A percentile compares a stretch with the other conserved stretches of the same genome.
phyloP scores from a whole-genome alignment of 352 stramenopile genomes.

The Phytophthora rubi region DNA sequence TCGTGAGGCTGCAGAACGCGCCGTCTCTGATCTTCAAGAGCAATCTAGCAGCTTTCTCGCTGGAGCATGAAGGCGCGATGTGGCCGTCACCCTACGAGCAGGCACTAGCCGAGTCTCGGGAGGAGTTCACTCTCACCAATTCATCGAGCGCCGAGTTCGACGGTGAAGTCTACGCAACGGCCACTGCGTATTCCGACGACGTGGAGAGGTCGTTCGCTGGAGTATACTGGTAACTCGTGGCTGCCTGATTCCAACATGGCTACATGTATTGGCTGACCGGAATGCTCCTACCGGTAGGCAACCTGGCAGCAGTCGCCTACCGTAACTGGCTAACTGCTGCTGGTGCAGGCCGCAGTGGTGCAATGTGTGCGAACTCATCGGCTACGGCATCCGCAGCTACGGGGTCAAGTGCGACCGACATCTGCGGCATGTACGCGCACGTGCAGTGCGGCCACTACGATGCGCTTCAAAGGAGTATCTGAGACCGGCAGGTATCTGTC shows the following conservation, averaged over 20 bases:
- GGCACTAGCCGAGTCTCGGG: constrained; percentile 40
- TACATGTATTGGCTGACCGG: background rate
- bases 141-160: constrained; percentile 23
- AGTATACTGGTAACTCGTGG: constrained; percentile 20
- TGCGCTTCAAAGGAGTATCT: too few species aligned
- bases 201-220: constrained; percentile 71
- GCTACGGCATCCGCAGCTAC: too few species aligned
- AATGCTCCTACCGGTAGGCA: too few species aligned
- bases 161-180: constrained; percentile 16
- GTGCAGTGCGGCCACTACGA: too few species aligned
- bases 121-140: constrained; percentile 50
- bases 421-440: too few species aligned
- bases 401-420: too few species aligned
- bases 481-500: too few species aligned
- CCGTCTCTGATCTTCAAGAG: constrained; percentile 45
- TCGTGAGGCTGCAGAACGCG: constrained; percentile 36
- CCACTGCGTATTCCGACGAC: constrained; percentile 16
- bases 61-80: constrained; percentile 55
- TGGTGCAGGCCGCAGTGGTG: too few species aligned
- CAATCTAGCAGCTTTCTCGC: constrained; percentile 47
- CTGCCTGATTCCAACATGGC: background rate
- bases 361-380: too few species aligned
- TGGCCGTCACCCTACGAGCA: constrained; percentile 76
- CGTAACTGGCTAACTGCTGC: too few species aligned
- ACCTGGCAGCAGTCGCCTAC: too few species aligned